A percentile compares a stretch with the other conserved stretches of the same genome.
Evolutionary conservation across 1,284 basidiomycete genomes (phyloP).

Genomic region (Boletus sp.): DNA sequence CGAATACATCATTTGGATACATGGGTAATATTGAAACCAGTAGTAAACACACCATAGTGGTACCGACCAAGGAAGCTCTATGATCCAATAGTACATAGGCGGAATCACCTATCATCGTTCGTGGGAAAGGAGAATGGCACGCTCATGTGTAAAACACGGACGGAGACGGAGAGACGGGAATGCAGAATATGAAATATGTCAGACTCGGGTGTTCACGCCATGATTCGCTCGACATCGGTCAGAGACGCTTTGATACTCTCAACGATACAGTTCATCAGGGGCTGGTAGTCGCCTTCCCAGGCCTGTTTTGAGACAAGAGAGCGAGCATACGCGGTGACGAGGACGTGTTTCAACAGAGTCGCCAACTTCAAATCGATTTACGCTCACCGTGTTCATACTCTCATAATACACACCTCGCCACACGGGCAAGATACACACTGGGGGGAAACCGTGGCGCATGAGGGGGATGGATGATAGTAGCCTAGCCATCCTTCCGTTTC

Average conservation of each 20-base stretch:
- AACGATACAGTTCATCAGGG: conserved; percentile 32
- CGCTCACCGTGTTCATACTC: conserved; percentile 35
- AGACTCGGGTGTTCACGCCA: conserved; percentile 21
- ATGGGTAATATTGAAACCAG: background rate
- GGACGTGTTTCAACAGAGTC: background rate
- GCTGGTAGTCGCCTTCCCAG: conserved; percentile 35
- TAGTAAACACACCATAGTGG: background rate
- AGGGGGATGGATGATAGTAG: conserved; percentile 43
- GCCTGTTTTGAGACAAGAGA: conserved; percentile 13
- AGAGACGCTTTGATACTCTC: conserved; percentile 26
- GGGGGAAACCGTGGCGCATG: conserved; percentile 39
- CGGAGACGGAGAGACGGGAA: background rate
- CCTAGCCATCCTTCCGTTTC: conserved; percentile 42
- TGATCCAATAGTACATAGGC: background rate
- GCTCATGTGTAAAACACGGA: background rate
- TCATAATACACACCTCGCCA: conserved; percentile 36
- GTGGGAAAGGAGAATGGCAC: background rate
- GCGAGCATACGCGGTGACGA: background rate
- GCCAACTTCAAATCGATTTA: background rate
- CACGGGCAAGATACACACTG: conserved; percentile 36
- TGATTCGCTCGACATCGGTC: conserved; percentile 31
- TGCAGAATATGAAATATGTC: background rate
- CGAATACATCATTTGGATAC: background rate
- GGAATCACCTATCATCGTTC: background rate
- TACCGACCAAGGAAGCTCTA: background rate